These are phyloP conservation scores for Botrytis galanthina DNA, from an alignment of 2,329 filamentous ascomycete species.

Conservation along the genomic window DNA sequence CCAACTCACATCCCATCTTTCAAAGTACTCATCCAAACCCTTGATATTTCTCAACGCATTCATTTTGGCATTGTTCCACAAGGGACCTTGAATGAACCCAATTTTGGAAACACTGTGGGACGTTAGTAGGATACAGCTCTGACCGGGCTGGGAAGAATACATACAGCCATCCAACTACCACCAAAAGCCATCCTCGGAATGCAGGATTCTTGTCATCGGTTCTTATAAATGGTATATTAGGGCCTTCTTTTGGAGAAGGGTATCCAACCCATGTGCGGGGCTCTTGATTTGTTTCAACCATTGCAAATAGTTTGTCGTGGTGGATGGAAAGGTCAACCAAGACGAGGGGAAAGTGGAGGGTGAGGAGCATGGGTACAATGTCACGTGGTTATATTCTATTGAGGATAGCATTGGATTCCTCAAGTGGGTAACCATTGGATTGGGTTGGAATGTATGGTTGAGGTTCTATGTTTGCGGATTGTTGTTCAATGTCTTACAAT, in stretches of 20 bases:
- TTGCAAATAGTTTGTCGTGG: neutral
- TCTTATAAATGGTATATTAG: slow-evolving; percentile 45
- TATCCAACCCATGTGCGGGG: slow-evolving; percentile 26
- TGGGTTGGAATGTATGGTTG: neutral
- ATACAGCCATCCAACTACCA: slow-evolving; percentile 61
- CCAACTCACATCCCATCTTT: slow-evolving; percentile 49
- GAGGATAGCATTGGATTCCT: neutral
- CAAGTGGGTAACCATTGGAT: neutral
- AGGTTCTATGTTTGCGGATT: neutral
- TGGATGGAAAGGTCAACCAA: neutral
- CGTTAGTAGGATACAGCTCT: neutral
- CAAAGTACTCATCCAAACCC: slow-evolving; percentile 46
- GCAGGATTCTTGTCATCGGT: slow-evolving; percentile 64
- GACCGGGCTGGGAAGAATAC: slow-evolving; percentile 31
- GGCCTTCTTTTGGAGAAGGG: slow-evolving; percentile 32
- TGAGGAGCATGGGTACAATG: neutral
- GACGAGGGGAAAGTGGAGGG: slow-evolving; percentile 7
- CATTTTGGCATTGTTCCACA: slow-evolving; percentile 69
- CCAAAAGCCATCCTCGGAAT: slow-evolving; percentile 63
- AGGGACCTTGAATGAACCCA: slow-evolving; percentile 58
- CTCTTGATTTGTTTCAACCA: neutral
- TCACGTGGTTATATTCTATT: slow-evolving; percentile 1
- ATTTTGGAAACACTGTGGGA: slow-evolving; percentile 53
- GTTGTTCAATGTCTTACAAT: neutral
- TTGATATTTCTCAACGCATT: slow-evolving; percentile 47